Evolutionary conservation across 2,329 filamentous ascomycete species (phyloP).

Genomic region (Ilyonectria mors-panacis): DNA sequence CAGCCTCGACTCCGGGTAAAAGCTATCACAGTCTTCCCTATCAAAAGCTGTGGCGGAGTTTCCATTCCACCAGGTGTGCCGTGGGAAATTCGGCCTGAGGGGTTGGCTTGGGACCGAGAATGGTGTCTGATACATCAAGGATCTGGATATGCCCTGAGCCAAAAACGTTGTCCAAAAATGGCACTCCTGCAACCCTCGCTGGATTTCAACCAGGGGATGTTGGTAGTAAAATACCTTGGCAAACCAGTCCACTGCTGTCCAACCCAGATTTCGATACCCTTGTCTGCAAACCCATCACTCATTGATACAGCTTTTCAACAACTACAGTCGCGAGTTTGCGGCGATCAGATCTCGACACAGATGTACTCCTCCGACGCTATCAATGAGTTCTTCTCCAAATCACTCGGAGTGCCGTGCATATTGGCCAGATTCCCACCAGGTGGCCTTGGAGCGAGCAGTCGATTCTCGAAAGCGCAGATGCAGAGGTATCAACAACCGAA

Average conservation of each 20-base stretch:
- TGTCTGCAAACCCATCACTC: constrained; percentile 77
- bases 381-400: constrained; percentile 82
- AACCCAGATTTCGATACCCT: constrained; percentile 67
- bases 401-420: constrained; percentile 84
- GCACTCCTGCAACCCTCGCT: constrained; percentile 82
- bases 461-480: constrained; percentile 81
- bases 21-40: constrained; percentile 83
- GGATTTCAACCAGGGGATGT: constrained; percentile 76
- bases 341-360: constrained; percentile 80
- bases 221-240: constrained; percentile 72
- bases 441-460: constrained; percentile 69
- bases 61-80: constrained; percentile 71
- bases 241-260: constrained; percentile 41
- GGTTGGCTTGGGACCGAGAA: constrained; percentile 93
- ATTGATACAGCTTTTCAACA: constrained; percentile 61
- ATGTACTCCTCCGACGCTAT: constrained; percentile 78
- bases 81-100: constrained; percentile 88
- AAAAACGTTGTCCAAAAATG: constrained; percentile 92
- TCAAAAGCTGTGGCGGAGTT: constrained; percentile 94
- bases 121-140: constrained; percentile 95
- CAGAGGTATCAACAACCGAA: constrained; percentile 66
- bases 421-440: constrained; percentile 87
- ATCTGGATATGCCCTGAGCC: constrained; percentile 86
- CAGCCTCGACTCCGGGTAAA: constrained; percentile 62
- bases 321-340: constrained; percentile 81